Evolutionary conservation across 352 stramenopile species (phyloP).

Genomic region (Phytophthora colocasiae): DNA sequence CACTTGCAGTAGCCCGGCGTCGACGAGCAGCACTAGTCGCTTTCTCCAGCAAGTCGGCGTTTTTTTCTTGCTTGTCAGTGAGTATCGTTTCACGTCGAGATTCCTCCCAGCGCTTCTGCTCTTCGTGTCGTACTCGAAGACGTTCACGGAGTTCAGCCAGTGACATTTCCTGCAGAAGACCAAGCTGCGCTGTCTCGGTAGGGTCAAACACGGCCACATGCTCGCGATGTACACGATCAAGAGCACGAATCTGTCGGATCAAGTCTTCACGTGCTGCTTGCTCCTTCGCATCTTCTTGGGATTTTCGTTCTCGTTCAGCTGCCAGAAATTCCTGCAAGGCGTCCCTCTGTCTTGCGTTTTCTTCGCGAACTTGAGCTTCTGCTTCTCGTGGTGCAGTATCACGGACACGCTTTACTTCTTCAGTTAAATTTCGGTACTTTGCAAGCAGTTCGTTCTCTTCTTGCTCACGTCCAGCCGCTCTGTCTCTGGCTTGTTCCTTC

Average conservation of each 20-base stretch:
- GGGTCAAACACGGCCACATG: slow-evolving; percentile 92
- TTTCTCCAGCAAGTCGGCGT: slow-evolving; percentile 72
- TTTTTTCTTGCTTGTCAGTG: slow-evolving; percentile 79
- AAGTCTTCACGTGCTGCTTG: slow-evolving; percentile 81
- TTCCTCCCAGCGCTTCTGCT: slow-evolving; percentile 77
- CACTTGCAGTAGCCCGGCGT: slow-evolving; percentile 67
- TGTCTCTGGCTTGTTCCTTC: slow-evolving; percentile 74
- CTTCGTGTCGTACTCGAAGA: slow-evolving; percentile 77
- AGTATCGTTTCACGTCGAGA: slow-evolving; percentile 74
- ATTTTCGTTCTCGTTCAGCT: slow-evolving; percentile 67
- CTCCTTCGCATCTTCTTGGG: slow-evolving; percentile 65
- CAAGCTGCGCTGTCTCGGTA: slow-evolving; percentile 85
- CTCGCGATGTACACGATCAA: slow-evolving; percentile 82
- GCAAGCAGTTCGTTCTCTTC: slow-evolving; percentile 66
- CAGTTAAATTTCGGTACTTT: slow-evolving; percentile 60
- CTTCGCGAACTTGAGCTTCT: slow-evolving; percentile 61
- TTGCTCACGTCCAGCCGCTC: slow-evolving; percentile 66
- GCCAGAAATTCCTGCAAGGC: slow-evolving; percentile 71
- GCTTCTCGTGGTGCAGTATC: slow-evolving; percentile 85
- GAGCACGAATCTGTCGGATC: slow-evolving; percentile 86
- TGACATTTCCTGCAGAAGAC: slow-evolving; percentile 93
- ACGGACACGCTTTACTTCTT: slow-evolving; percentile 78
- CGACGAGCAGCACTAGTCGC: slow-evolving; percentile 81
- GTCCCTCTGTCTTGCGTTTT: slow-evolving; percentile 69
- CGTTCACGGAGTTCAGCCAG: slow-evolving; percentile 86